Evolutionary conservation across 257 asterid species (phyloP).

Genomic region (Scutellaria galericulata): DNA sequence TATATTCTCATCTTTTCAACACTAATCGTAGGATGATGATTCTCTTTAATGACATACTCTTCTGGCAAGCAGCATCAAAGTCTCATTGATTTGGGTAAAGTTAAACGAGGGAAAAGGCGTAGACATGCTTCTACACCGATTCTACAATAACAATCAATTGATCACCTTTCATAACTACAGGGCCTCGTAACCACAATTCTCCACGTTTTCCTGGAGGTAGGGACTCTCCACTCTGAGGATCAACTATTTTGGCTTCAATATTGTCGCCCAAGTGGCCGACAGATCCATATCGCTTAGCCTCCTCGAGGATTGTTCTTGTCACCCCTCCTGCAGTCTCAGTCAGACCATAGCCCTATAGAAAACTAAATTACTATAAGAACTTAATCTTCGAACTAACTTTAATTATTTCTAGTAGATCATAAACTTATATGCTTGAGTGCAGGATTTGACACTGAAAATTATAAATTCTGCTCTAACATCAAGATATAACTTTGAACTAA

Average conservation of each 20-base stretch:
- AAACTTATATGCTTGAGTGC: slow-evolving; percentile 1
- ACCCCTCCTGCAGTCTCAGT: slow-evolving; percentile 83
- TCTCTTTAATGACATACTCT: too few species aligned
- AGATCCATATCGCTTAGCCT: slow-evolving; percentile 60
- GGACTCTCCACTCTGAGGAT: slow-evolving; percentile 69
- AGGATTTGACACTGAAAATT: not conserved
- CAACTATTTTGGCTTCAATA: slow-evolving; percentile 84
- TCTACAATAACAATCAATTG: not conserved
- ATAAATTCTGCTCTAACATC: not conserved
- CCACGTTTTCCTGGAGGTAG: slow-evolving; percentile 82
- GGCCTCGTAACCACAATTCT: slow-evolving; percentile 90
- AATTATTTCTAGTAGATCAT: not conserved
- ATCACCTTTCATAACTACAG: slow-evolving; percentile 85
- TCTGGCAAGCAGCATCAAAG: not conserved
- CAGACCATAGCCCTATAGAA: slow-evolving; percentile 84
- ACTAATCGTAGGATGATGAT: too few species aligned
- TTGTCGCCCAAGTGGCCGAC: slow-evolving; percentile 71
- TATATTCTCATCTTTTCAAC: too few species aligned
- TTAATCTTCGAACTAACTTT: not conserved
- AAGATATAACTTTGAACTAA: not conserved
- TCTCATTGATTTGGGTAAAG: slow-evolving; percentile 1
- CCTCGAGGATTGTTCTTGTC: slow-evolving; percentile 62
- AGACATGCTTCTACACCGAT: too few species aligned
- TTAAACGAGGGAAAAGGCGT: not conserved
- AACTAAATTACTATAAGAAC: not conserved